Conservation (phyloP, 495 filamentous ascomycete genomes). For the Penicillium lagena region DNA sequence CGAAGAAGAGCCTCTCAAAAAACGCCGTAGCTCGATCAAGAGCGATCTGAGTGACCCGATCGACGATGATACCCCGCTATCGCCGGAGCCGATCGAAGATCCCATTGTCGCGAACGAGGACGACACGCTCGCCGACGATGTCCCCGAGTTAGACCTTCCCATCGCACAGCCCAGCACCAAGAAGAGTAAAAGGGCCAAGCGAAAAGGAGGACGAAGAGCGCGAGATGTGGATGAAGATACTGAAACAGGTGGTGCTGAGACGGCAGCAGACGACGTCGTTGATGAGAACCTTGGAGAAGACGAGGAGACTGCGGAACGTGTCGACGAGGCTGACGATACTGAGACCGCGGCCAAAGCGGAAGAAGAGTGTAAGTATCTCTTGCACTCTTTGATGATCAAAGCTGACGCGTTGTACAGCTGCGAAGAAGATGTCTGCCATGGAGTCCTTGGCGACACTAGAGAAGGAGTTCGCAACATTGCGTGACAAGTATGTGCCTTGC, state of each 20-base stretch:
- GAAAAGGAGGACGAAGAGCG: conserved; percentile 31
- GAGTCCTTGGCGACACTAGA: conserved; percentile 74
- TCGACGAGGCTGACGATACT: conserved; percentile 34
- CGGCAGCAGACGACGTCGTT: conserved; percentile 18
- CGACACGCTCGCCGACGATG: conserved; percentile 31
- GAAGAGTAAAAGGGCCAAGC: conserved; percentile 39
- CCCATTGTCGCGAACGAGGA: conserved; percentile 26
- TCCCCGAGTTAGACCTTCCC: conserved; percentile 29
- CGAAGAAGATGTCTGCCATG: conserved; percentile 73
- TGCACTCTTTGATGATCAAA: neutral
- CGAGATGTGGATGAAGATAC: conserved; percentile 33
- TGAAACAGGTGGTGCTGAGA: conserved; percentile 19
- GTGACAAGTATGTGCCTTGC: conserved; percentile 66
- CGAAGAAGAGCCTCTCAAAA: conserved; percentile 36
- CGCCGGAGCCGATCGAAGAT: conserved; percentile 32
- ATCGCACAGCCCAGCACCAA: conserved; percentile 23
- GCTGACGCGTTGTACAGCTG: conserved; percentile 52
- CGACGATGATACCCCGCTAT: conserved; percentile 19
- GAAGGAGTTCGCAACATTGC: conserved; percentile 73
- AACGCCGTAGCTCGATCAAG: conserved; percentile 39
- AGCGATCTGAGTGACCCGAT: conserved; percentile 39
- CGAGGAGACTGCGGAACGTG: conserved; percentile 36
- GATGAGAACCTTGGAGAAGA: conserved; percentile 40
- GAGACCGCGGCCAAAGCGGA: conserved; percentile 33
- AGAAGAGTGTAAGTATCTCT: conserved; percentile 66